A percentile compares a stretch with the other conserved stretches of the same genome.
Evolutionary conservation across 352 stramenopile species (phyloP).

Genomic region (Phytophthora ohioensis): DNA sequence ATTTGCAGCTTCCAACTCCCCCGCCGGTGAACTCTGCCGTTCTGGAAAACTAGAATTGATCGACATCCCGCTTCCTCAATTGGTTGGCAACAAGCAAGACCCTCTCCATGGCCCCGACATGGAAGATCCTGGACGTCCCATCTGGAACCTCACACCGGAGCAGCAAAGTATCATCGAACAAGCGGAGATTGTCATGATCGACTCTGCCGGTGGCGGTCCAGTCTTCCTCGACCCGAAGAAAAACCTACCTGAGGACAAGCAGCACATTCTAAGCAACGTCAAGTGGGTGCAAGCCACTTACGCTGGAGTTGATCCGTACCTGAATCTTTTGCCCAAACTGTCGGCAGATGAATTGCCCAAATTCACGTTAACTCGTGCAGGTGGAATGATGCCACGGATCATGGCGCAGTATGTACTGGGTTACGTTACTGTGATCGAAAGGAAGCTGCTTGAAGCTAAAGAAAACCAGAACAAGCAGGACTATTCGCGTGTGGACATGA

Average conservation of each 20-base stretch:
- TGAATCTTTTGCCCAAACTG: conserved; percentile 37
- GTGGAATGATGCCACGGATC: conserved; percentile 50
- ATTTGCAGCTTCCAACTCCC: conserved; percentile 30
- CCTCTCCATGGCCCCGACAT: conserved; percentile 37
- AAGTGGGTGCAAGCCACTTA: conserved; percentile 58
- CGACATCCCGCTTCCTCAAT: conserved; percentile 43
- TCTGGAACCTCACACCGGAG: conserved; percentile 38
- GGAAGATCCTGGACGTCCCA: conserved; percentile 35
- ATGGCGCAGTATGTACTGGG: conserved; percentile 59
- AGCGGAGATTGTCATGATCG: conserved; percentile 47
- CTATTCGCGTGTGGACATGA: conserved; percentile 39
- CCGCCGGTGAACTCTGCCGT: conserved; percentile 39
- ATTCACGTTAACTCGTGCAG: conserved; percentile 48
- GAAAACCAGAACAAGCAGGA: conserved; percentile 40
- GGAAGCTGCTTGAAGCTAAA: conserved; percentile 43
- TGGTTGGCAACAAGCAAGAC: conserved; percentile 49
- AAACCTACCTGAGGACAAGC: conserved; percentile 44
- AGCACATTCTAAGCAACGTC: conserved; percentile 39
- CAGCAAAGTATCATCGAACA: conserved; percentile 41
- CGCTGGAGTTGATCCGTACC: conserved; percentile 48
- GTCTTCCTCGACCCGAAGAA: conserved; percentile 45
- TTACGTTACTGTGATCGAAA: conserved; percentile 50
- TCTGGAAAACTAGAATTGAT: conserved; percentile 39
- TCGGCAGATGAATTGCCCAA: conserved; percentile 25
- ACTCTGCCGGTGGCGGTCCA: conserved; percentile 32